Conservation (phyloP, 2,329 filamentous ascomycete genomes). For the Aspergillus sp. region DNA sequence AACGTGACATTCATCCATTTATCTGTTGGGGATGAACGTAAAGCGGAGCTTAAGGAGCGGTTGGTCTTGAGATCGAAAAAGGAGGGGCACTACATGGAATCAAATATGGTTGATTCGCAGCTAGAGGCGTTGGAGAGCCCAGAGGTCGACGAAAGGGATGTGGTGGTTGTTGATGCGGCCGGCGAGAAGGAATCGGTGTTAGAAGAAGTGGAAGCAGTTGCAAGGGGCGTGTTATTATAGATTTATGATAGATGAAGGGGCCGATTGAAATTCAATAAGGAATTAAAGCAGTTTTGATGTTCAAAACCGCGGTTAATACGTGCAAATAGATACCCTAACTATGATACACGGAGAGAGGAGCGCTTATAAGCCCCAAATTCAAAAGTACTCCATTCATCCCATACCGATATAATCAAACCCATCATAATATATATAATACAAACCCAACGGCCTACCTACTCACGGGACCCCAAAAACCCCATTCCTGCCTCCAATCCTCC, state of each 20-base stretch:
- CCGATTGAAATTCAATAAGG: too few species aligned
- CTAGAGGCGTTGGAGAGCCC: slow-evolving; percentile 51
- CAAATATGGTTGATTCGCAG: slow-evolving; percentile 54
- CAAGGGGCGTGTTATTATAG: neutral
- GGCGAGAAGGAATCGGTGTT: slow-evolving; percentile 1
- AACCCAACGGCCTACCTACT: neutral
- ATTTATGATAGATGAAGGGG: too few species aligned
- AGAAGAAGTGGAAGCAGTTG: slow-evolving; percentile 5
- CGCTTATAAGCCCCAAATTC: neutral
- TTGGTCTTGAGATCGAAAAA: slow-evolving; percentile 38
- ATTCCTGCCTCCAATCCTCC: slow-evolving; percentile 36
- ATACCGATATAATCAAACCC: neutral
- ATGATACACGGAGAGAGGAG: too few species aligned
- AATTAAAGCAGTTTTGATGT: too few species aligned
- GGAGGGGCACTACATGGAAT: slow-evolving; percentile 56
- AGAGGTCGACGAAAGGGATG: slow-evolving; percentile 36
- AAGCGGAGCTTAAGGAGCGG: slow-evolving; percentile 45
- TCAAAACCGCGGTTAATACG: too few species aligned
- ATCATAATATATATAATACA: neutral
- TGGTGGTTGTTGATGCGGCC: slow-evolving; percentile 18
- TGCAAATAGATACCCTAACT: too few species aligned
- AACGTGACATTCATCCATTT: slow-evolving; percentile 40
- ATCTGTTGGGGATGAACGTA: slow-evolving; percentile 21
- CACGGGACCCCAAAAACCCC: slow-evolving; percentile 27
- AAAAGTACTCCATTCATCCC: neutral